Evolutionary conservation across 768 basidiomycete genomes (phyloP).

Genomic region (Lentinus tigrinus): DNA sequence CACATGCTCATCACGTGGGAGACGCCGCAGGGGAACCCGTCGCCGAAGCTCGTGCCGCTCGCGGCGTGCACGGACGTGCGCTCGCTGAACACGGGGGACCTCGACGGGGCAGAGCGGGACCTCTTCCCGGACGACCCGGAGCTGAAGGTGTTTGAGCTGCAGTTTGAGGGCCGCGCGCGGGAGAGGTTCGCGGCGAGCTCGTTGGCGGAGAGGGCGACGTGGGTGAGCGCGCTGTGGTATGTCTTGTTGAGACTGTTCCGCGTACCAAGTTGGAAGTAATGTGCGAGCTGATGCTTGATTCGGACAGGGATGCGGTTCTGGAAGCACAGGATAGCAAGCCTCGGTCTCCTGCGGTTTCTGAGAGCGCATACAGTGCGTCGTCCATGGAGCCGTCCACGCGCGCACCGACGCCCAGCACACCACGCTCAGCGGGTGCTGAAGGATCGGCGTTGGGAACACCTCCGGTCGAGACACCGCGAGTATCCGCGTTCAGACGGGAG

Average conservation of each 20-base stretch:
- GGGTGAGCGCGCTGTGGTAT: conserved; percentile 77
- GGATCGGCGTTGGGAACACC: too few relatives aligned
- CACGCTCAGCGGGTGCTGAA: background rate
- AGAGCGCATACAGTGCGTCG: conserved; percentile 27
- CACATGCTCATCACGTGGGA: conserved; percentile 51
- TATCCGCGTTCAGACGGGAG: too few relatives aligned
- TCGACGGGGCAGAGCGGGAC: conserved; percentile 43
- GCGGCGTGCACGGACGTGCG: conserved; percentile 60
- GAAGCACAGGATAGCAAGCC: conserved; percentile 32
- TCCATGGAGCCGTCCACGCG: background rate
- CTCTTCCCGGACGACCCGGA: conserved; percentile 37
- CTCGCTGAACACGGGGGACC: conserved; percentile 46
- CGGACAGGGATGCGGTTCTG: conserved; percentile 28
- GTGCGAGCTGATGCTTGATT: background rate
- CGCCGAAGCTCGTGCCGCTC: conserved; percentile 48
- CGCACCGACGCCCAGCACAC: background rate
- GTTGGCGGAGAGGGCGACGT: conserved; percentile 62
- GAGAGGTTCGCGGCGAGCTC: conserved; percentile 66
- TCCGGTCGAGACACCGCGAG: too few relatives aligned
- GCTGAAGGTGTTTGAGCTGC: conserved; percentile 63
- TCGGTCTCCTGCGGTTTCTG: conserved; percentile 2
- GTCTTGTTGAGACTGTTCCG: conserved; percentile 13
- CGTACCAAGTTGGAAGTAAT: too few relatives aligned
- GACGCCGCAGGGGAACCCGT: conserved; percentile 39
- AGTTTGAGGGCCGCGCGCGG: conserved; percentile 48